Percentiles rank a stretch among this genome's conserved stretches.
Evolutionary conservation across 805 yeast species (phyloP).

Genomic region (Myxozyma neglecta): DNA sequence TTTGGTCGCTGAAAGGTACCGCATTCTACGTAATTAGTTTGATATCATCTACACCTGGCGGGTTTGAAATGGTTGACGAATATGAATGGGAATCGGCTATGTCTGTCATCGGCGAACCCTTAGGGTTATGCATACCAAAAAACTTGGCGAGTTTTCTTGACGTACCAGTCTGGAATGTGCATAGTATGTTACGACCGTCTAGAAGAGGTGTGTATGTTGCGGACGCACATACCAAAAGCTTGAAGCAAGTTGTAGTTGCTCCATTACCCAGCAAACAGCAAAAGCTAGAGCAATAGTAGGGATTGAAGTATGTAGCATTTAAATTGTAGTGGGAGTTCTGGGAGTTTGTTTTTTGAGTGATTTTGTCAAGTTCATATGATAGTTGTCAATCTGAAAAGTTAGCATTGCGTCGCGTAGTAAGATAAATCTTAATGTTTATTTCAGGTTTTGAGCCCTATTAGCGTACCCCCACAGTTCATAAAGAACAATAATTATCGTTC

Average conservation of each 20-base stretch:
- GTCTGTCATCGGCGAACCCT: constrained; percentile 46
- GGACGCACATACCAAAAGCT: constrained; percentile 3
- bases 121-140: constrained; percentile 29
- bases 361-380: background rate
- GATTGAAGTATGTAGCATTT: background rate
- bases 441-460: background rate
- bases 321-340: background rate
- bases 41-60: constrained; percentile 69
- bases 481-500: no score
- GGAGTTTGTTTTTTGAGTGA: background rate
- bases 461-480: background rate
- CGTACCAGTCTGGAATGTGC: constrained; percentile 16
- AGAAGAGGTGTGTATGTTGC: constrained; percentile 28
- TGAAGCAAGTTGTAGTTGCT: constrained; percentile 28
- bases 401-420: background rate
- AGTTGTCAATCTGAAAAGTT: background rate
- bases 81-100: constrained; percentile 65
- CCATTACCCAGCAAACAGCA: constrained; percentile 1
- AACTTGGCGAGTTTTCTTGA: constrained; percentile 13
- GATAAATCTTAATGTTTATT: background rate
- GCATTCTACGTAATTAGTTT: constrained; percentile 78
- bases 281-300: background rate
- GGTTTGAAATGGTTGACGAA: constrained; percentile 82
- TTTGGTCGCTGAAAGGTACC: constrained; percentile 68
- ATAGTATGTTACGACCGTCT: constrained; percentile 21